phyloP scores from a whole-genome alignment of 495 filamentous ascomycete genomes.

The Patellaria atrata region DNA sequence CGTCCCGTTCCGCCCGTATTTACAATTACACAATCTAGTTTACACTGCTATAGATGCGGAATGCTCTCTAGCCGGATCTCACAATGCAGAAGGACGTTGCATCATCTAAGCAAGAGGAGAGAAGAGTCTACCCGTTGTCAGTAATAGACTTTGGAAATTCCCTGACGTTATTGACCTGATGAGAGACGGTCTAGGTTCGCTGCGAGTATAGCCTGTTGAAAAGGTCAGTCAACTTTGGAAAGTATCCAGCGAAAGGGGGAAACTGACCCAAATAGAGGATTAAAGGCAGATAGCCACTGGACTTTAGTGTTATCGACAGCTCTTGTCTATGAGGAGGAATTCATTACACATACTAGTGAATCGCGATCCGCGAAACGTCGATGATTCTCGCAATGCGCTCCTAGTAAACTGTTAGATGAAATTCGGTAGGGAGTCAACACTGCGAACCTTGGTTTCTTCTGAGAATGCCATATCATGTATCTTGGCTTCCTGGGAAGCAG shows the following conservation, averaged over 20 bases:
- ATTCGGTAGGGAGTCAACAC: not conserved
- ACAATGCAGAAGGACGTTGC: not conserved
- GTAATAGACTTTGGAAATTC: not conserved
- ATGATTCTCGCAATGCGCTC: slow-evolving; percentile 94
- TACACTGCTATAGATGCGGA: slow-evolving; percentile 5
- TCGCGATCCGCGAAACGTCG: slow-evolving; percentile 83
- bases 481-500: too few relatives aligned
- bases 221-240: slow-evolving; percentile 4
- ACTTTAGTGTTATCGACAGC: slow-evolving; percentile 24
- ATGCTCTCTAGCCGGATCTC: not conserved
- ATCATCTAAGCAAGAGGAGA: slow-evolving; percentile 26
- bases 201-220: slow-evolving; percentile 77
- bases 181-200: slow-evolving; percentile 78
- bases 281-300: slow-evolving; percentile 86
- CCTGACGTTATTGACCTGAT: slow-evolving; percentile 48
- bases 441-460: slow-evolving; percentile 81
- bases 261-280: slow-evolving; percentile 88
- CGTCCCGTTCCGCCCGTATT: too few relatives aligned
- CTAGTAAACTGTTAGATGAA: slow-evolving; percentile 32
- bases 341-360: slow-evolving; percentile 66
- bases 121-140: slow-evolving; percentile 21
- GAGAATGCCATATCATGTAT: slow-evolving; percentile 91
- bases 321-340: slow-evolving; percentile 1
- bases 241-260: slow-evolving; percentile 1
- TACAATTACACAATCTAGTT: too few relatives aligned